These are phyloP conservation scores for Acidiella bohemica DNA, from an alignment of 495 filamentous ascomycete species.

Conservation along the genomic window DNA sequence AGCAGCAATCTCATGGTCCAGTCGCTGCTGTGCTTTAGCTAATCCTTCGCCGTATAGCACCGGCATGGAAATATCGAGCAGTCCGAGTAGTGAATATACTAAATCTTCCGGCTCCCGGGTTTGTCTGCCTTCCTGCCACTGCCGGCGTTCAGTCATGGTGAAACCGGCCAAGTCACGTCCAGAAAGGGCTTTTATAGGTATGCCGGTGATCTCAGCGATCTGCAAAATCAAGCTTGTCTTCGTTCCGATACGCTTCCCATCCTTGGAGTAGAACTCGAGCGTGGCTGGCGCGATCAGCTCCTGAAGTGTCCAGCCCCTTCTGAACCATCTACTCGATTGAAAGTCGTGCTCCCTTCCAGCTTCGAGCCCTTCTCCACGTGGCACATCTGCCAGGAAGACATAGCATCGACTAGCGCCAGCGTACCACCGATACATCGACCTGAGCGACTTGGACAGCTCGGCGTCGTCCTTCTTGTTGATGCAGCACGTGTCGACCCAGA, in stretches of 20 bases:
- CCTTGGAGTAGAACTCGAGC: slow-evolving; percentile 11
- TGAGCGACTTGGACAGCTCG: slow-evolving; percentile 16
- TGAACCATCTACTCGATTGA: slow-evolving; percentile 12
- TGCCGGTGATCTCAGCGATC: background rate
- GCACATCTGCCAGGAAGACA: slow-evolving; percentile 15
- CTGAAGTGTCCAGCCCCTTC: slow-evolving; percentile 16
- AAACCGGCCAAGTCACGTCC: slow-evolving; percentile 1
- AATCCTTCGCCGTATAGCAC: slow-evolving; percentile 13
- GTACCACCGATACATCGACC: slow-evolving; percentile 16
- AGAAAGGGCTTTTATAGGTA: background rate
- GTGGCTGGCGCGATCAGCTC: slow-evolving; percentile 13
- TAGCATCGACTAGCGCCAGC: slow-evolving; percentile 4
- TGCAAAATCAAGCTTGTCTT: background rate
- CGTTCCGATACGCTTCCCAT: slow-evolving; percentile 2
- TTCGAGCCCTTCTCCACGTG: background rate
- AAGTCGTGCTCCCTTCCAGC: slow-evolving; percentile 1
- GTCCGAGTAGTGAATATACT: slow-evolving; percentile 10
- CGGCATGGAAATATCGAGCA: slow-evolving; percentile 11
- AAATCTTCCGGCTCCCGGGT: slow-evolving; percentile 9
- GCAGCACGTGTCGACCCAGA: slow-evolving; percentile 27
- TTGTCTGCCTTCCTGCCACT: slow-evolving; percentile 2
- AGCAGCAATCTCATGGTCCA: background rate
- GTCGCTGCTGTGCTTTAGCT: background rate
- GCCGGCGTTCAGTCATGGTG: background rate
- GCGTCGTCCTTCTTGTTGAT: slow-evolving; percentile 9